Conservation (phyloP, 1,284 basidiomycete genomes). For the Heterobasidion irregulare region DNA sequence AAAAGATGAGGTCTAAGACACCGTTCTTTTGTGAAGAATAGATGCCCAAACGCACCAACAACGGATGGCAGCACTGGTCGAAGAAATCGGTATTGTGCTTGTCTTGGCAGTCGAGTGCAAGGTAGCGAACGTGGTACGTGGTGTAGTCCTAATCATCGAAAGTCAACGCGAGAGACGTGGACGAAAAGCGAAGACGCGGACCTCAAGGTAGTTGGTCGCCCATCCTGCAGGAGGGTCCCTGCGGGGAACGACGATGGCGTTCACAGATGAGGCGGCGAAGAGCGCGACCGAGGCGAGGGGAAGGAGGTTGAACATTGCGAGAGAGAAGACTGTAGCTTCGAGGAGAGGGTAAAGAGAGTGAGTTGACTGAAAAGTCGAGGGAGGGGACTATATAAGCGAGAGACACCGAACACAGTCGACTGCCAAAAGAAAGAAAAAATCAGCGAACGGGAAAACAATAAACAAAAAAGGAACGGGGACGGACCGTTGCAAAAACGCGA, state of each 20-base stretch:
- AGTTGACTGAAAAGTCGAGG: conserved; percentile 18
- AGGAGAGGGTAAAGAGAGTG: conserved; percentile 6
- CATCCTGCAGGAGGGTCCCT: conserved; percentile 33
- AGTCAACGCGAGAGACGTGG: not conserved
- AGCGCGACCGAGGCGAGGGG: conserved; percentile 41
- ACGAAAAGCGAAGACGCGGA: conserved; percentile 5
- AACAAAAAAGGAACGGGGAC: conserved; percentile 3
- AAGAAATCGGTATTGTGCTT: conserved; percentile 67
- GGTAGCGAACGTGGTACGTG: conserved; percentile 58
- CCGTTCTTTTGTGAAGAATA: not conserved
- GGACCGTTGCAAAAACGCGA: conserved; percentile 12
- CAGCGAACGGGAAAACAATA: conserved; percentile 14
- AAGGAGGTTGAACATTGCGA: conserved; percentile 36
- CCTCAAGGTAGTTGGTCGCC: conserved; percentile 25
- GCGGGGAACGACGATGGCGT: conserved; percentile 41
- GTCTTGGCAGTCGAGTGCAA: conserved; percentile 44
- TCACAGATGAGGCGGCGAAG: conserved; percentile 31
- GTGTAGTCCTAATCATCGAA: conserved; percentile 35
- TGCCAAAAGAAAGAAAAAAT: not conserved
- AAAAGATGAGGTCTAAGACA: conserved; percentile 19
- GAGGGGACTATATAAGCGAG: conserved; percentile 18
- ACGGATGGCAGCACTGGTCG: conserved; percentile 48
- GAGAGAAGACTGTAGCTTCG: conserved; percentile 11
- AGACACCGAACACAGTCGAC: conserved; percentile 8
- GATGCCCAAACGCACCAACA: conserved; percentile 27